Conservation (phyloP, 805 yeast species). For the Spathaspora boniae region DNA sequence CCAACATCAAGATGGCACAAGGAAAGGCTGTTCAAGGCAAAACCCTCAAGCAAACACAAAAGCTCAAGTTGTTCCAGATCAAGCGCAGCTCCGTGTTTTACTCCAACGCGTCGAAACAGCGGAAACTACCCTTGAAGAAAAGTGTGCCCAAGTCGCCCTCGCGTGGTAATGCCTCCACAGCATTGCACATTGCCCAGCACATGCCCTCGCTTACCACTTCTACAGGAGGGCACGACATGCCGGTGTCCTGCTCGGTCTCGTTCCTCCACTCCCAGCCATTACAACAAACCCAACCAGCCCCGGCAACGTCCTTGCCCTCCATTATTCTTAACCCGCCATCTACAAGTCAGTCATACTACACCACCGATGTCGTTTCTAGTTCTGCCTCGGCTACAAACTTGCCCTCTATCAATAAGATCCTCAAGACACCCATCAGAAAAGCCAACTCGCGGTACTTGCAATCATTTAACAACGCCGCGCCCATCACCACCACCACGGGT, state of each 20-base stretch:
- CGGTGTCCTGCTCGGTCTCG: neutral
- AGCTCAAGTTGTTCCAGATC: constrained; percentile 36
- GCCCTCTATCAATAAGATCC: constrained; percentile 42
- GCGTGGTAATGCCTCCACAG: neutral
- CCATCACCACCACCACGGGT: too few relatives aligned
- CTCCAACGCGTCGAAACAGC: neutral
- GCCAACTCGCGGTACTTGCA: constrained; percentile 12
- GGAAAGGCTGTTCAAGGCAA: constrained; percentile 7
- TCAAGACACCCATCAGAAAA: constrained; percentile 41
- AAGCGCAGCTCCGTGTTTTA: constrained; percentile 34
- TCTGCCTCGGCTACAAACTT: constrained; percentile 13
- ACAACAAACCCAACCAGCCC: neutral
- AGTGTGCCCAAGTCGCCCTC: constrained; percentile 4
- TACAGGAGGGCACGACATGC: neutral
- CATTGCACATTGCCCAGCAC: constrained; percentile 5
- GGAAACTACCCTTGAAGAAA: constrained; percentile 12
- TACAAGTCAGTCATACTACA: constrained; percentile 4
- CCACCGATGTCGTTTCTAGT: neutral
- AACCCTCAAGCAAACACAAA: constrained; percentile 12
- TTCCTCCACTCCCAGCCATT: neutral
- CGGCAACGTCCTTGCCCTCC: constrained; percentile 4
- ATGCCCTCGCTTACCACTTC: neutral
- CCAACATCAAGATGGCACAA: constrained; percentile 12
- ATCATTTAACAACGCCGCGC: constrained; percentile 4
- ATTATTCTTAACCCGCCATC: constrained; percentile 9